Evolutionary conservation across 352 stramenopile genomes (phyloP).

Genomic region (Pythium guiyangense): DNA sequence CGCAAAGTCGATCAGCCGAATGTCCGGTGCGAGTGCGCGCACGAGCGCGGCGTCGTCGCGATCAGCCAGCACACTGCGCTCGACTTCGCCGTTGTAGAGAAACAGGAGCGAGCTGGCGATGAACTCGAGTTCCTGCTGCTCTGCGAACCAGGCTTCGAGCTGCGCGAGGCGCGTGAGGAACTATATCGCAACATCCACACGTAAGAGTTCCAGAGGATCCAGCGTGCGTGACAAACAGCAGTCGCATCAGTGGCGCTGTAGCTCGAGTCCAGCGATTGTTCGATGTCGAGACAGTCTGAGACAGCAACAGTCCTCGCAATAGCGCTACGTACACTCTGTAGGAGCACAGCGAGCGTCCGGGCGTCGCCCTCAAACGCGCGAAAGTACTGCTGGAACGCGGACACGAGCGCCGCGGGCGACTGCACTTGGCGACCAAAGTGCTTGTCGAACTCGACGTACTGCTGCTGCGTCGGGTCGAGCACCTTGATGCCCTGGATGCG

Average conservation of each 20-base stretch:
- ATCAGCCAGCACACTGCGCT: slow-evolving; percentile 15
- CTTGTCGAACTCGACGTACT: slow-evolving; percentile 86
- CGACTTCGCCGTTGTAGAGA: slow-evolving; percentile 82
- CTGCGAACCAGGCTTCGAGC: slow-evolving; percentile 71
- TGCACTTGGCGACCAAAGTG: slow-evolving; percentile 72
- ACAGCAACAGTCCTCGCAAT: no score
- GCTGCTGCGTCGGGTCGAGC: slow-evolving; percentile 42
- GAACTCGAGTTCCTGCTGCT: slow-evolving; percentile 84
- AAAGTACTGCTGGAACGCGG: slow-evolving; percentile 84
- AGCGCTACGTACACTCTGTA: slow-evolving; percentile 31
- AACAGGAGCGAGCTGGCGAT: slow-evolving; percentile 95
- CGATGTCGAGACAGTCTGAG: no score
- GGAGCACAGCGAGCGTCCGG: slow-evolving; percentile 24
- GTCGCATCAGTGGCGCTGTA: no score
- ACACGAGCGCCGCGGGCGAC: slow-evolving; percentile 46
- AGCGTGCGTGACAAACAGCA: neutral
- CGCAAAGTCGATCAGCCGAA: slow-evolving; percentile 86
- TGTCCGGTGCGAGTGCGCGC: slow-evolving; percentile 28
- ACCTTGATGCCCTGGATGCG: slow-evolving; percentile 94
- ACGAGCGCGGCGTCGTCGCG: slow-evolving; percentile 6
- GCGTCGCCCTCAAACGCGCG: slow-evolving; percentile 15
- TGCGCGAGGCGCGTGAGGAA: slow-evolving; percentile 61
- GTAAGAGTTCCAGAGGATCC: no score
- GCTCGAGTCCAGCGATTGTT: no score
- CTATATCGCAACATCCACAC: no score